phyloP scores from a whole-genome alignment of 2,329 filamentous ascomycete species.

The Microdochium paspali region DNA sequence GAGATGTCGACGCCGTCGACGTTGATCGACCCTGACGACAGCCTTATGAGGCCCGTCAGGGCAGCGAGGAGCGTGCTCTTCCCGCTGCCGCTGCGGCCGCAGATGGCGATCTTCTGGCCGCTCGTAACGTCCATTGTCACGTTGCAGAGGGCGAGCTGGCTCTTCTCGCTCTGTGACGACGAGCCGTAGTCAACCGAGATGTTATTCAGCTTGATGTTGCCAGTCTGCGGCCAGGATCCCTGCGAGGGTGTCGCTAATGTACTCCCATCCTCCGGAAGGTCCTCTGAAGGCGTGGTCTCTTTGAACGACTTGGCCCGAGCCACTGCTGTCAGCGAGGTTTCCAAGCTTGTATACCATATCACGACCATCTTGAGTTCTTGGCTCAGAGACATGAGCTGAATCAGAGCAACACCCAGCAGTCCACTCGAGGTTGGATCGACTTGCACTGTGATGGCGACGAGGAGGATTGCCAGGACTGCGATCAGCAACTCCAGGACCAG shows the following conservation, averaged over 20 bases:
- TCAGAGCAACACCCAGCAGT: slow-evolving; percentile 18
- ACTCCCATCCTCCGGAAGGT: background rate
- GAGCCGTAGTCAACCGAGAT: slow-evolving; percentile 14
- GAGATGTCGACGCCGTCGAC: background rate
- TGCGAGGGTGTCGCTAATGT: slow-evolving; percentile 1
- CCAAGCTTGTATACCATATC: slow-evolving; percentile 23
- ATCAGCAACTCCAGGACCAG: slow-evolving; percentile 36
- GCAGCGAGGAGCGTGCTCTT: background rate
- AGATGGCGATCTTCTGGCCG: slow-evolving; percentile 1
- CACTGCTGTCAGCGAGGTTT: slow-evolving; percentile 25
- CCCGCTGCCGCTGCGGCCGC: background rate
- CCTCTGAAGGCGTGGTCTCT: slow-evolving; percentile 15
- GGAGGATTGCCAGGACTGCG: slow-evolving; percentile 28
- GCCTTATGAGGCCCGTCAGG: background rate
- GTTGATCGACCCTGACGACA: no score
- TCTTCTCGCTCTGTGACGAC: no score
- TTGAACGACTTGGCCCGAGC: slow-evolving; percentile 22
- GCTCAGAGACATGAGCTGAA: slow-evolving; percentile 16
- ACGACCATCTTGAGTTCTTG: slow-evolving; percentile 21
- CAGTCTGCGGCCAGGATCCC: slow-evolving; percentile 19
- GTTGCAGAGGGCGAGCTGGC: background rate
- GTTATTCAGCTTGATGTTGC: slow-evolving; percentile 15
- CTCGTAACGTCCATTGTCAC: background rate
- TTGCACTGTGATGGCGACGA: slow-evolving; percentile 32
- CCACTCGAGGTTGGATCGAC: slow-evolving; percentile 19